Conservation (phyloP, 345 rosid genomes). For the Pelargonium nanum region DNA sequence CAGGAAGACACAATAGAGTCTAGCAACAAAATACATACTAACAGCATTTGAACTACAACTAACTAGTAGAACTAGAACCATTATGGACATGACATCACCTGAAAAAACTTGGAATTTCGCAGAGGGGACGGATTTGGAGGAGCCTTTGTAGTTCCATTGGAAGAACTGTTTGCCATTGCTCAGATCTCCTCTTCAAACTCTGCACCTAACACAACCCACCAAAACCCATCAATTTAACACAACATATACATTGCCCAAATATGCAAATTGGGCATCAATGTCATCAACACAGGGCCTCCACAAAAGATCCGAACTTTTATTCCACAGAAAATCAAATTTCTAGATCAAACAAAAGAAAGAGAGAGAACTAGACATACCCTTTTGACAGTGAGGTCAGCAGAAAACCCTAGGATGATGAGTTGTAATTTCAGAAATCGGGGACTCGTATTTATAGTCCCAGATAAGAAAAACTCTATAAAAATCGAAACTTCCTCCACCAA, state of each 20-base stretch:
- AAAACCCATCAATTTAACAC: neutral
- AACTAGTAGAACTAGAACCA: neutral
- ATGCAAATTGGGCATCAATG: neutral
- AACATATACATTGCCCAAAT: neutral
- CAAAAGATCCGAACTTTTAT: neutral
- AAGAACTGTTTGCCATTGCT: neutral
- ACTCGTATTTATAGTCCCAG: conserved; percentile 28
- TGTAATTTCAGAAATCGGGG: conserved; percentile 12
- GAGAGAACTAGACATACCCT: neutral
- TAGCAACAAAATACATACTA: neutral
- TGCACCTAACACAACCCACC: neutral
- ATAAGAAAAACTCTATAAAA: conserved; percentile 2
- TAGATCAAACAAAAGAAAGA: neutral
- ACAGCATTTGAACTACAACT: neutral
- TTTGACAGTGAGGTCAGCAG: neutral
- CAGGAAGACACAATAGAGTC: neutral
- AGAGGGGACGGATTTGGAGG: conserved; percentile 61
- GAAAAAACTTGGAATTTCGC: conserved; percentile 55
- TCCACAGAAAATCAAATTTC: neutral
- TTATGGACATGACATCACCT: conserved; percentile 27
- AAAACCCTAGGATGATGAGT: neutral
- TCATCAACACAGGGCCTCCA: neutral
- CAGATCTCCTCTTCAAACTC: neutral
- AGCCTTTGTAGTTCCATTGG: conserved; percentile 34
- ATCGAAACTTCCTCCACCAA: conserved; percentile 20